These are phyloP conservation scores for Karstenula rhodostoma DNA, from an alignment of 2,329 filamentous ascomycete genomes.

Conservation along the genomic window DNA sequence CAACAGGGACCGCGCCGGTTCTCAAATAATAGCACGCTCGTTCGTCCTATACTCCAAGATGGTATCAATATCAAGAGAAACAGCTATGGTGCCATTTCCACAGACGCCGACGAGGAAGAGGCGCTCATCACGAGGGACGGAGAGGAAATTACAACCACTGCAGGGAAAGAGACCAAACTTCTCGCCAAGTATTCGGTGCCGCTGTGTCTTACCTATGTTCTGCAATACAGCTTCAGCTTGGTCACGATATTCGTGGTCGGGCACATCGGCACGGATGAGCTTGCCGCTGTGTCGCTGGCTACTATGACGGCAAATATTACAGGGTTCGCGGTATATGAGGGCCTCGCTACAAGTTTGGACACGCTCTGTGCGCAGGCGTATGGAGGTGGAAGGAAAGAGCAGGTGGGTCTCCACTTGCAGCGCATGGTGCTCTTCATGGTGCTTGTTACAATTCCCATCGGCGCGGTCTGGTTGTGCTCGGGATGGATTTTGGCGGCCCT, in stretches of 20 bases:
- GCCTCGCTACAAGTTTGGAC: slow-evolving; percentile 61
- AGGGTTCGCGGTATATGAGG: slow-evolving; percentile 61
- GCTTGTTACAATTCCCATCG: slow-evolving; percentile 58
- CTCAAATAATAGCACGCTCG: slow-evolving; percentile 37
- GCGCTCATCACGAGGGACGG: slow-evolving; percentile 32
- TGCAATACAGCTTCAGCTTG: slow-evolving; percentile 63
- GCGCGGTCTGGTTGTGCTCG: slow-evolving; percentile 59
- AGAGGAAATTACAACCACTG: slow-evolving; percentile 34
- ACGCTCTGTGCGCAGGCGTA: slow-evolving; percentile 63
- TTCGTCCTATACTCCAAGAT: slow-evolving; percentile 29
- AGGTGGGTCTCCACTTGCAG: slow-evolving; percentile 63
- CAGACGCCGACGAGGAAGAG: slow-evolving; percentile 38
- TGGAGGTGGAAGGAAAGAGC: slow-evolving; percentile 57
- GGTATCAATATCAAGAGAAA: slow-evolving; percentile 24
- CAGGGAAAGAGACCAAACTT: slow-evolving; percentile 41
- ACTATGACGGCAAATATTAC: slow-evolving; percentile 64
- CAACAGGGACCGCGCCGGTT: slow-evolving; percentile 41
- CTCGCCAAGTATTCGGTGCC: slow-evolving; percentile 57
- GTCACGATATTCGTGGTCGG: slow-evolving; percentile 63
- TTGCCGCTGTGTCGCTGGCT: slow-evolving; percentile 62
- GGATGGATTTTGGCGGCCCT: slow-evolving; percentile 56
- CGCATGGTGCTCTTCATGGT: slow-evolving; percentile 62
- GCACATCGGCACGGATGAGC: slow-evolving; percentile 61
- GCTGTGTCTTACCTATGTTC: slow-evolving; percentile 61
- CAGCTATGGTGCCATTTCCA: slow-evolving; percentile 37